A percentile compares a stretch with the other conserved stretches of the same genome.
Evolutionary conservation across 2,329 filamentous ascomycete species (phyloP).

Genomic region (Setomelanomma holmii): DNA sequence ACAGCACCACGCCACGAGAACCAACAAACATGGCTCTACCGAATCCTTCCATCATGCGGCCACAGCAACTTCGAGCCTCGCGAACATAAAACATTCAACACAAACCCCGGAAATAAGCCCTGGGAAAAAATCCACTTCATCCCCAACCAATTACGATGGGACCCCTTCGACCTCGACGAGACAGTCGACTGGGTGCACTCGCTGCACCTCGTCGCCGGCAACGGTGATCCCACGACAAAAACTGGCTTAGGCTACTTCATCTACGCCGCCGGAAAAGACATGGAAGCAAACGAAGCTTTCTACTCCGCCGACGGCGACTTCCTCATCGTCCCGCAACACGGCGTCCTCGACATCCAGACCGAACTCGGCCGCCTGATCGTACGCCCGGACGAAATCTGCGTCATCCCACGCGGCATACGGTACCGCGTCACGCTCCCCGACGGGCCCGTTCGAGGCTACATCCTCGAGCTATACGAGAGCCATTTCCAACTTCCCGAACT

Average conservation of each 20-base stretch:
- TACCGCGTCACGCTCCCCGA: slow-evolving; percentile 67
- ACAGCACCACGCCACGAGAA: slow-evolving; percentile 64
- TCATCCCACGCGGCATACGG: slow-evolving; percentile 71
- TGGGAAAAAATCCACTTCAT: slow-evolving; percentile 72
- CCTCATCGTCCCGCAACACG: slow-evolving; percentile 70
- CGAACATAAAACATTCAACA: slow-evolving; percentile 58
- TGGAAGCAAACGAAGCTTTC: slow-evolving; percentile 77
- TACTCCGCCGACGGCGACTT: slow-evolving; percentile 80
- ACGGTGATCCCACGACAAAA: slow-evolving; percentile 81
- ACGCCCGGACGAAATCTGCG: slow-evolving; percentile 70
- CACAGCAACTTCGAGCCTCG: slow-evolving; percentile 62
- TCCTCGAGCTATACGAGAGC: slow-evolving; percentile 70
- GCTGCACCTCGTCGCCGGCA: slow-evolving; percentile 76
- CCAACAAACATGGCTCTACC: slow-evolving; percentile 66
- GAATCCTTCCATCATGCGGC: slow-evolving; percentile 64
- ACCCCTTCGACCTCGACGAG: slow-evolving; percentile 76
- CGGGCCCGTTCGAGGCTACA: slow-evolving; percentile 69
- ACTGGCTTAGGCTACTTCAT: slow-evolving; percentile 80
- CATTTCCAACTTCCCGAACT: slow-evolving; percentile 72
- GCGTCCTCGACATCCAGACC: slow-evolving; percentile 71
- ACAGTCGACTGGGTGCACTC: slow-evolving; percentile 72
- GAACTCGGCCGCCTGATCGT: slow-evolving; percentile 70
- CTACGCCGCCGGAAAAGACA: slow-evolving; percentile 79
- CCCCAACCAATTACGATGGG: slow-evolving; percentile 83
- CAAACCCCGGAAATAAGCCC: slow-evolving; percentile 57